These are phyloP conservation scores for Penicillium sp. DNA, from an alignment of 2,329 filamentous ascomycete genomes.

Conservation along the genomic window DNA sequence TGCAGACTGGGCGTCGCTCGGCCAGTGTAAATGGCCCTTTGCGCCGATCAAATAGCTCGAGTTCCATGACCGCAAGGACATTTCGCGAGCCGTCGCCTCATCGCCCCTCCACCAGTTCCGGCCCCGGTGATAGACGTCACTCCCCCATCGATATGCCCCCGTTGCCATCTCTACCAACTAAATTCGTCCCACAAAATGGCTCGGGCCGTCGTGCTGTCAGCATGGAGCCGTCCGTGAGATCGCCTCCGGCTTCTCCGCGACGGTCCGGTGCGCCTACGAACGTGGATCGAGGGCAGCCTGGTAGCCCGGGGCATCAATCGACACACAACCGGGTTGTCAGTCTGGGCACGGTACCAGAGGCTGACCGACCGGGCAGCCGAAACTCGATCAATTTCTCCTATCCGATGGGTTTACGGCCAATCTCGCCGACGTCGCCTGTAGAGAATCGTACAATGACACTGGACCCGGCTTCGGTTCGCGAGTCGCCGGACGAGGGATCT, in stretches of 20 bases:
- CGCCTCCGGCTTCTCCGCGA: slow-evolving; percentile 51
- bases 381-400: slow-evolving; percentile 58
- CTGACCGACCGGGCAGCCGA: slow-evolving; percentile 49
- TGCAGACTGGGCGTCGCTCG: slow-evolving; percentile 49
- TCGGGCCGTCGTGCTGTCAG: slow-evolving; percentile 56
- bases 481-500: slow-evolving; percentile 34
- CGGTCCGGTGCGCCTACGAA: slow-evolving; percentile 47
- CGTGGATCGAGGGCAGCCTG: slow-evolving; percentile 43
- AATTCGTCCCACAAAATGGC: slow-evolving; percentile 43
- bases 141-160: slow-evolving; percentile 64
- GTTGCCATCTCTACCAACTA: slow-evolving; percentile 73
- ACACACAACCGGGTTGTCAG: slow-evolving; percentile 29
- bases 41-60: slow-evolving; percentile 70
- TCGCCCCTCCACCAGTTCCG: slow-evolving; percentile 52
- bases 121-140: slow-evolving; percentile 43
- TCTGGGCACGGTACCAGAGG: slow-evolving; percentile 41
- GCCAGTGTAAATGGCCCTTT: slow-evolving; percentile 53
- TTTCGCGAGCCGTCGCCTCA: slow-evolving; percentile 77
- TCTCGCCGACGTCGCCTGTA: slow-evolving; percentile 42
- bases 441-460: slow-evolving; percentile 30
- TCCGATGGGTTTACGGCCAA: slow-evolving; percentile 49
- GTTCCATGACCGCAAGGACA: slow-evolving; percentile 87
- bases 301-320: slow-evolving; percentile 23
- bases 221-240: slow-evolving; percentile 57
- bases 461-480: slow-evolving; percentile 25